Evolutionary conservation across 805 yeast species (phyloP).

Genomic region (Dipodascopsis uninucleata): DNA sequence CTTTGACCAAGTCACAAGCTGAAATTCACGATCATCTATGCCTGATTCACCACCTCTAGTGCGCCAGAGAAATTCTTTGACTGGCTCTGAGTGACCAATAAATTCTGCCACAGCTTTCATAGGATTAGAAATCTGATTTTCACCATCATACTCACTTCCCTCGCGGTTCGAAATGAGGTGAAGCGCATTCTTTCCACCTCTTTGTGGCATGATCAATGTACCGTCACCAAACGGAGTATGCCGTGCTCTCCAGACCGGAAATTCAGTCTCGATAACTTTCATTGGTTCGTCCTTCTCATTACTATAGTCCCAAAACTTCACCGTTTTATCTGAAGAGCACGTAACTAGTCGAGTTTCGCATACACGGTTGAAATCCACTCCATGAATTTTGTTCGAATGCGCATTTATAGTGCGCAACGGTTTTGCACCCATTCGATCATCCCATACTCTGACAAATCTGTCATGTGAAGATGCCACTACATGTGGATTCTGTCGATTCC

Average conservation of each 20-base stretch:
- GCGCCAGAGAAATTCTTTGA: slow-evolving; percentile 88
- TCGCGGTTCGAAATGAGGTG: slow-evolving; percentile 50
- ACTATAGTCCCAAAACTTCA: slow-evolving; percentile 75
- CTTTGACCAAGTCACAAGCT: slow-evolving; percentile 89
- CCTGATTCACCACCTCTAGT: slow-evolving; percentile 47
- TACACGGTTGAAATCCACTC: slow-evolving; percentile 73
- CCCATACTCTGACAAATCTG: slow-evolving; percentile 80
- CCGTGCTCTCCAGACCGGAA: slow-evolving; percentile 86
- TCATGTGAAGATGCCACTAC: slow-evolving; percentile 86
- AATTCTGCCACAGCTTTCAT: slow-evolving; percentile 58
- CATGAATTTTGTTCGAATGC: slow-evolving; percentile 83
- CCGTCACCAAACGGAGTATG: slow-evolving; percentile 85
- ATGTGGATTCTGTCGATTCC: slow-evolving; percentile 76
- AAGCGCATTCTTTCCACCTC: slow-evolving; percentile 74
- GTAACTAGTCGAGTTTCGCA: slow-evolving; percentile 62
- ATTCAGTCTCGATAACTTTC: slow-evolving; percentile 62
- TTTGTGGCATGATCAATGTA: slow-evolving; percentile 82
- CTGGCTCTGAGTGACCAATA: slow-evolving; percentile 78
- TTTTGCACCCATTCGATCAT: slow-evolving; percentile 70
- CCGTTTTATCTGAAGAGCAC: slow-evolving; percentile 80
- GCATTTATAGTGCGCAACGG: slow-evolving; percentile 70
- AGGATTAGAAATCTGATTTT: slow-evolving; percentile 32
- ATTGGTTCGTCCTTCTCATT: slow-evolving; percentile 43
- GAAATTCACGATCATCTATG: slow-evolving; percentile 75
- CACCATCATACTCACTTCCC: slow-evolving; percentile 28